Evolutionary conservation across 169 alveolate genomes (phyloP), one percentile per base, ranked within the genome.

Genomic region (Plasmodium malariae): DNA sequence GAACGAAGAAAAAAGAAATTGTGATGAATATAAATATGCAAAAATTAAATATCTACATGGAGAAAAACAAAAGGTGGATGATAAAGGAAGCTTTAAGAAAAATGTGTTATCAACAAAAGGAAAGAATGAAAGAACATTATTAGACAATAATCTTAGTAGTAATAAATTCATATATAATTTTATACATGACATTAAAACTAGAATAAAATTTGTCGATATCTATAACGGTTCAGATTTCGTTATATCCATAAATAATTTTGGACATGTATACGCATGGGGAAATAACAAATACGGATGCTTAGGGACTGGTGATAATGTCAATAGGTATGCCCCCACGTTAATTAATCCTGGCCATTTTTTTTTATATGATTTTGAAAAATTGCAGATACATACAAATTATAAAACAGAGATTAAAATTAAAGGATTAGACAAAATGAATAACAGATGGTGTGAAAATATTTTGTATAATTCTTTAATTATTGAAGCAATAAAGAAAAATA

Each of bases 191-290:
- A 76, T 76, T 26, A 76, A 76, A 76, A 76, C 40, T 37, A 76
- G 89, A 76, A 69, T 76, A 40, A 76, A 76, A 62, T 76, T 76
- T 76, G 36, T 43, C 63, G 89, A 76, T 48, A 76, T 76, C 63
- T 76, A 60, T 55, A 76, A 76, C 43, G 89, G 89, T 43, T 48
- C 89, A 43, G 89, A 76, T 55, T 76, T 76, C 63, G 76, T 76
- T 21, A 76, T 76, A 62, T 76, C 89, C 57, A 76, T 76, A 60
- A 76, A 76, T 55, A 76, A 76, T 62, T 76, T 76, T 60, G 89
- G 89, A 34, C 89, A 76, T 76, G 89, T 76, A 54, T 76, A 76
- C 63, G 26, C 89, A 45, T 76, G 89, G 89, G 89, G 89, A 28
- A 76, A 76, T 67, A 76, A 76, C 45, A 76, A 76, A 63, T 76